Conservation (phyloP, 148 eudicot species). For the Hydrangea macrophylla region DNA sequence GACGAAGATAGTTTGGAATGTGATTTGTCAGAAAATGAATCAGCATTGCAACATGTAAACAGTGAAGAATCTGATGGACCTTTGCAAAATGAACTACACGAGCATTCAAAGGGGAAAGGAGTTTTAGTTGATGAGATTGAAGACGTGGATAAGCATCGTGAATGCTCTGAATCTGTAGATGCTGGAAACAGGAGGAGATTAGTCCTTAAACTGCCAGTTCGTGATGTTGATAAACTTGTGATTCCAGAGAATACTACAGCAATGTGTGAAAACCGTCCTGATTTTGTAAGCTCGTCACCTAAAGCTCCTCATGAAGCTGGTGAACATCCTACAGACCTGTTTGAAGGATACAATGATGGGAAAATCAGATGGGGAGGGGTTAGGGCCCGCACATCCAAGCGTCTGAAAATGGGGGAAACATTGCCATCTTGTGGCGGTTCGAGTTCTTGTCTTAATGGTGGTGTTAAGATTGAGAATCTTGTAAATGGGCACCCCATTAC, state of each 20-base stretch:
- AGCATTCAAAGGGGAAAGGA: slow-evolving; percentile 70
- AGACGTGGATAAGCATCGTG: slow-evolving; percentile 31
- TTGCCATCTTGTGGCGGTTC: slow-evolving; percentile 27
- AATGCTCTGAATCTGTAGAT: slow-evolving; percentile 39
- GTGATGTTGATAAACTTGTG: slow-evolving; percentile 39
- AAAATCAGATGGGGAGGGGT: slow-evolving; percentile 78
- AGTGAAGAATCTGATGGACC: slow-evolving; percentile 75
- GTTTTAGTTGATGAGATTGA: slow-evolving; percentile 51
- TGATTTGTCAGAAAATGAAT: slow-evolving; percentile 74
- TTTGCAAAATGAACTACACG: slow-evolving; percentile 32
- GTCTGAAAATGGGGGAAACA: slow-evolving; percentile 40
- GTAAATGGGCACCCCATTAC: slow-evolving; percentile 16
- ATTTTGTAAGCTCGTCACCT: slow-evolving; percentile 48
- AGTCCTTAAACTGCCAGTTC: slow-evolving; percentile 63
- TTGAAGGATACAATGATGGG: slow-evolving; percentile 38
- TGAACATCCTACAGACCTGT: slow-evolving; percentile 30
- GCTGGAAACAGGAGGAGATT: slow-evolving; percentile 49
- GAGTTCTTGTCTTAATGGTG: slow-evolving; percentile 23
- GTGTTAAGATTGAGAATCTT: slow-evolving; percentile 22
- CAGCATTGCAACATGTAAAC: slow-evolving; percentile 58
- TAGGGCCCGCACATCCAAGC: slow-evolving; percentile 75
- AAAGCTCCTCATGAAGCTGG: slow-evolving; percentile 25
- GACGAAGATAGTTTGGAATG: slow-evolving; percentile 45
- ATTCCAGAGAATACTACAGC: slow-evolving; percentile 18
- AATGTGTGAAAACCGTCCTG: slow-evolving; percentile 30